Evolutionary conservation across 1,139 yeast species (phyloP).

Genomic region (Candida mesenterica): DNA sequence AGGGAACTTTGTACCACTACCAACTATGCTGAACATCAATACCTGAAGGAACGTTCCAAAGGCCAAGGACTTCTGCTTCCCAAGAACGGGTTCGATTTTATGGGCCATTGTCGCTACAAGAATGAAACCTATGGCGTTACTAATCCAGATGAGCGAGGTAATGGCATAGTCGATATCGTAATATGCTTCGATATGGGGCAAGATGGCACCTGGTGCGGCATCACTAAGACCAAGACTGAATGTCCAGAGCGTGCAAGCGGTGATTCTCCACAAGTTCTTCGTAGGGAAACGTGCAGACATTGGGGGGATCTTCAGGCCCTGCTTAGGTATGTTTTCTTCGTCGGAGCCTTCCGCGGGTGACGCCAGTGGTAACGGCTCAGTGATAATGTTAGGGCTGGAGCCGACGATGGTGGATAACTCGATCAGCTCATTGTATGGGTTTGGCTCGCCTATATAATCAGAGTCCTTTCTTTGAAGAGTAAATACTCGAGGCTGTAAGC

Average conservation of each 20-base stretch:
- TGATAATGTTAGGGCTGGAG: background rate
- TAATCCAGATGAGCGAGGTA: conserved; percentile 46
- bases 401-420: background rate
- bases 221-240: conserved; percentile 37
- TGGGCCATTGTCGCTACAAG: conserved; percentile 39
- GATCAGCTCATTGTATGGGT: background rate
- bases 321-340: background rate
- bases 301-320: conserved; percentile 2
- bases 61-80: conserved; percentile 17
- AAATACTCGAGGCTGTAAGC: conserved; percentile 1
- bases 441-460: conserved; percentile 1
- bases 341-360: background rate
- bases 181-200: conserved; percentile 41
- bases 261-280: conserved; percentile 41
- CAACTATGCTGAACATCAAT: conserved; percentile 40
- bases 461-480: conserved; percentile 3
- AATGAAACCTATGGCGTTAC: conserved; percentile 47
- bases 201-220: conserved; percentile 48
- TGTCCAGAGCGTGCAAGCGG: conserved; percentile 42
- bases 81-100: conserved; percentile 40
- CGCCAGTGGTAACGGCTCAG: background rate
- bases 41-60: conserved; percentile 35
- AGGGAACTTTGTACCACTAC: conserved; percentile 36
- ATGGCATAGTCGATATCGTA: conserved; percentile 37
- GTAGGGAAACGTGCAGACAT: conserved; percentile 41